Conservation (phyloP, 139 green algal species). For the Tetradesmus lagerheimii region DNA sequence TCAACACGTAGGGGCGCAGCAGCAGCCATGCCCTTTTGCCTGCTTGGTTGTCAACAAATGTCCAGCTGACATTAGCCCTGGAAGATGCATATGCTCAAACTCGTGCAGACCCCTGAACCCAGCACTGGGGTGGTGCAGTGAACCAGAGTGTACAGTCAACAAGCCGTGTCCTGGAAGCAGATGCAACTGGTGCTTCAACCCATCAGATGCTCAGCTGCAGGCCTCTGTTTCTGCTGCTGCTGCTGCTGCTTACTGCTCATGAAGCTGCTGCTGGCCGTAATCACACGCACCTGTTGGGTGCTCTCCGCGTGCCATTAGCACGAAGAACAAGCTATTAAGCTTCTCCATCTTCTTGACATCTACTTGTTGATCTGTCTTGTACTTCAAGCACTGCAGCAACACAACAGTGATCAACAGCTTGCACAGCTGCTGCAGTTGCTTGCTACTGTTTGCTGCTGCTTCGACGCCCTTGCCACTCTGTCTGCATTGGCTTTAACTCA, state of each 20-base stretch:
- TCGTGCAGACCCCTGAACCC: too few species aligned
- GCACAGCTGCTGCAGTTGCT: background rate
- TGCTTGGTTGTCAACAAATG: too few species aligned
- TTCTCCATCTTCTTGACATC: slow-evolving; percentile 93
- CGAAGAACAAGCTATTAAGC: slow-evolving; percentile 90
- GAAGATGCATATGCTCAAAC: too few species aligned
- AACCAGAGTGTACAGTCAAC: too few species aligned
- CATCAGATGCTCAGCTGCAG: background rate
- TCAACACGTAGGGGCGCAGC: too few species aligned
- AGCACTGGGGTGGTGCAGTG: too few species aligned
- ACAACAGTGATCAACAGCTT: background rate
- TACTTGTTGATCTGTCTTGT: slow-evolving; percentile 89
- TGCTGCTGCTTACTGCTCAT: background rate
- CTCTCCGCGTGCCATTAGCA: slow-evolving; percentile 76
- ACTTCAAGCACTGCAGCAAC: slow-evolving; percentile 85
- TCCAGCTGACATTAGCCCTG: too few species aligned
- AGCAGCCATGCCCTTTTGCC: too few species aligned
- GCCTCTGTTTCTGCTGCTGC: background rate
- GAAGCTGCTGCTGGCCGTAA: slow-evolving; percentile 5
- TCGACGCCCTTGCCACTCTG: background rate
- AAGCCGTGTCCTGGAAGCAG: too few species aligned
- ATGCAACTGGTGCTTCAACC: too few species aligned
- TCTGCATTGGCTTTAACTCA: background rate
- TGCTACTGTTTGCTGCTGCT: background rate
- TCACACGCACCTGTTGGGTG: slow-evolving; percentile 20